Evolutionary conservation across 1,284 basidiomycete genomes (phyloP).

Genomic region (Flammula alnicola): DNA sequence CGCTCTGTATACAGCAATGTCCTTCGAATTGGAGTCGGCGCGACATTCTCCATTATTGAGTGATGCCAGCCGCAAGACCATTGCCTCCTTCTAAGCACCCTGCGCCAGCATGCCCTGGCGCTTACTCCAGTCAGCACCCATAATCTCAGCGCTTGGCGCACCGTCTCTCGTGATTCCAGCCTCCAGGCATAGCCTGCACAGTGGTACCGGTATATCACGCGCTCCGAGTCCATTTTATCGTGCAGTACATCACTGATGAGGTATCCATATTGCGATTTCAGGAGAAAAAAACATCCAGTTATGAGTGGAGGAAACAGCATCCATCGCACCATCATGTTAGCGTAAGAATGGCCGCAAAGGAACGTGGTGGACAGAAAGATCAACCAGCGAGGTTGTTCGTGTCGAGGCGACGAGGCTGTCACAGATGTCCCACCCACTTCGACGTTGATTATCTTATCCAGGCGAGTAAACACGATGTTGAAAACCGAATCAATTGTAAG

Average conservation of each 20-base stretch:
- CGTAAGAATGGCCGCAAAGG: no score
- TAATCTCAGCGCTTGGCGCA: slow-evolving; percentile 41
- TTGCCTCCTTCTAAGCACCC: slow-evolving; percentile 46
- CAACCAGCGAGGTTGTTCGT: no score
- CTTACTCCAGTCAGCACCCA: slow-evolving; percentile 45
- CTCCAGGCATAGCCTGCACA: slow-evolving; percentile 53
- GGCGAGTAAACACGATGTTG: no score
- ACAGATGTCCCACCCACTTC: no score
- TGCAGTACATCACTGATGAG: slow-evolving; percentile 47
- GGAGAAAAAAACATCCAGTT: slow-evolving; percentile 47
- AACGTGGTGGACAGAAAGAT: no score
- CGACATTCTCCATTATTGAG: slow-evolving; percentile 59
- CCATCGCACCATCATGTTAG: no score
- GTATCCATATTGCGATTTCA: slow-evolving; percentile 52
- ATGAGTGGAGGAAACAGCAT: no score
- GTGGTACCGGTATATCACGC: slow-evolving; percentile 47
- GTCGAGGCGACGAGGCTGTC: no score
- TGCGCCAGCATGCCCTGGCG: slow-evolving; percentile 41
- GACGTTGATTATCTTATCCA: no score
- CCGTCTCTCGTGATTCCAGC: slow-evolving; percentile 36
- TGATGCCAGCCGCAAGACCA: slow-evolving; percentile 59
- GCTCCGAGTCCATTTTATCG: slow-evolving; percentile 65
- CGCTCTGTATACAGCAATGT: slow-evolving; percentile 40
- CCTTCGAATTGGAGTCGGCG: slow-evolving; percentile 39
- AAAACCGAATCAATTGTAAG: no score